These are phyloP conservation scores for Neofusicoccum laricinum DNA, from an alignment of 2,329 filamentous ascomycete species.

Conservation along the genomic window DNA sequence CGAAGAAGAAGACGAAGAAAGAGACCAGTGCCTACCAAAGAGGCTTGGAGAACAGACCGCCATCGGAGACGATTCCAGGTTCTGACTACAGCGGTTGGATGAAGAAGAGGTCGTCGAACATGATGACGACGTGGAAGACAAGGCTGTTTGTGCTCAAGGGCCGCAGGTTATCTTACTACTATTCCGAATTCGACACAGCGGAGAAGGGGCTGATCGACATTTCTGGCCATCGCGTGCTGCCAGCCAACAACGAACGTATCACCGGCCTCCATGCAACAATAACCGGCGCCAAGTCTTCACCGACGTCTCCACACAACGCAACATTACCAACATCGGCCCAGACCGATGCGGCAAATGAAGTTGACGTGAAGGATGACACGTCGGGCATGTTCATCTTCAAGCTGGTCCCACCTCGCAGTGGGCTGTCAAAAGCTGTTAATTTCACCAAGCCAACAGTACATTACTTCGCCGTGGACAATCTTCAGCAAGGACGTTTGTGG, in stretches of 20 bases:
- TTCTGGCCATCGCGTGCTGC: constrained; percentile 93
- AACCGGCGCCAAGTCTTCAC: constrained; percentile 75
- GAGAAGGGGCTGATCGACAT: constrained; percentile 98
- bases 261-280: constrained; percentile 89
- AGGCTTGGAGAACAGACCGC: constrained; percentile 76
- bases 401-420: constrained; percentile 83
- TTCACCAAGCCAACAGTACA: constrained; percentile 98
- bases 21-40: constrained; percentile 91
- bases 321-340: constrained; percentile 39
- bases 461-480: constrained; percentile 92
- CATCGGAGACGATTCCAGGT: constrained; percentile 76
- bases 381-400: constrained; percentile 93
- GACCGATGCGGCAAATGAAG: constrained; percentile 31
- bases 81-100: constrained; percentile 98
- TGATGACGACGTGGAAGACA: constrained; percentile 98
- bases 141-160: constrained; percentile 94
- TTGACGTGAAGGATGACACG: constrained; percentile 49
- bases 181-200: constrained; percentile 85
- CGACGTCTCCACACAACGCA: constrained; percentile 52
- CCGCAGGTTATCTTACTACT: constrained; percentile 90
- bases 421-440: constrained; percentile 84
- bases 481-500: constrained; percentile 87
- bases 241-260: constrained; percentile 85
- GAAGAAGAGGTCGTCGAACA: constrained; percentile 95
- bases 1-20: constrained; percentile 71